Evolutionary conservation across 768 basidiomycete species (phyloP), one percentile per base, ranked within the genome.

Genomic region (Crassisporium funariophilum): DNA sequence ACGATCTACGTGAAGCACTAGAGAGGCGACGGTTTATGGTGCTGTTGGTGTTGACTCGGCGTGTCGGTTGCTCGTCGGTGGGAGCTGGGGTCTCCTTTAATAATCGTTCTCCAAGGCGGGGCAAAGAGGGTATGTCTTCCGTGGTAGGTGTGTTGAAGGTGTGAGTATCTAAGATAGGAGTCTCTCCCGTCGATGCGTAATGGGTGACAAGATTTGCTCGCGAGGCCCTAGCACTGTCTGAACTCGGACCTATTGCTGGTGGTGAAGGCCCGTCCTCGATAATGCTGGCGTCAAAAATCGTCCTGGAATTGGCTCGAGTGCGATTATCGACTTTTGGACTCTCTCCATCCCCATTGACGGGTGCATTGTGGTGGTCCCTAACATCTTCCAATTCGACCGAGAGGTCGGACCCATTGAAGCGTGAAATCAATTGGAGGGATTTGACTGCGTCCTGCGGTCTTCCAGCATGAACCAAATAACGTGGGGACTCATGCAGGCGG

Each of bases 401-500:
- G 0, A 94, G 66, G 42, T 83, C 72, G 12, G 83, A 81, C 2
- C 89, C 91, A 64, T 98, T 98, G 69, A 88, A 92, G 23, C 76
- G 77, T 2, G 90, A 89, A 35, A 99, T 98, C 53, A 89, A 69
- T 54, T 86, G 84, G 0, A 99, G 76, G 0, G 85, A 84, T 54
- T 88, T 80, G 25, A 95, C 67, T 0, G 95, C 95, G 55, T 97
- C 94, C 25, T 83, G 78, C 24, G 81, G 84, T 35, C 92, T 79
- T 12, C 93, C 92, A 0, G 90, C 85, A 36, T 93, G 86, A 4
- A 95, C 92, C 48, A 99, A 85, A 62, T 86, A 98, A 17, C 93
- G 83, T 2, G 97, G 94, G 0, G 93, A 95, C 67, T 99, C 95
- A 64, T 98, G 88, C 4, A 99, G 71, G 15, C 86, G 83, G 77